Conservation (phyloP, 1,139 yeast genomes). For the Yamadazyma kanchanaburiensis region DNA sequence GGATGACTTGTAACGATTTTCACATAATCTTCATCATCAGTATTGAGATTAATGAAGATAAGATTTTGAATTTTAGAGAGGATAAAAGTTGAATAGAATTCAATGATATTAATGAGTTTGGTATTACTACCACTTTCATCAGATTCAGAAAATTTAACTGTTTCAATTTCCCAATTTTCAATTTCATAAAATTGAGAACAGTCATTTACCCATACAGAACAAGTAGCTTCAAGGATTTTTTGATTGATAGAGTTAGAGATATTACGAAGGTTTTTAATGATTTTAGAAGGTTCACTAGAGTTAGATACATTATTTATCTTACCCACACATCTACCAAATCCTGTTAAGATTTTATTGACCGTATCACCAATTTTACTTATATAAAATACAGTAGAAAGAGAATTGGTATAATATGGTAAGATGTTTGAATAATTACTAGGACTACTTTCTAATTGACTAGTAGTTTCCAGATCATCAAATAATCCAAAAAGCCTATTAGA, state of each 20-base stretch:
- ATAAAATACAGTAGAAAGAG: slow-evolving; percentile 39
- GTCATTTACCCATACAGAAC: slow-evolving; percentile 49
- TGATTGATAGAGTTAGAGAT: slow-evolving; percentile 35
- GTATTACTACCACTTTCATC: slow-evolving; percentile 25
- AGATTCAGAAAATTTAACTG: slow-evolving; percentile 6
- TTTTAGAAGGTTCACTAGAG: slow-evolving; percentile 35
- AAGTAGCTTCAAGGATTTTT: slow-evolving; percentile 39
- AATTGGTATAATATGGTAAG: slow-evolving; percentile 41
- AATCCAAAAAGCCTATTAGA: slow-evolving; percentile 24
- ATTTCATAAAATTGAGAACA: slow-evolving; percentile 45
- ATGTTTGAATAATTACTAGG: slow-evolving; percentile 37
- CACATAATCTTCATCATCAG: slow-evolving; percentile 14
- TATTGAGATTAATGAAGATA: slow-evolving; percentile 19
- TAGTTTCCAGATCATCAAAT: slow-evolving; percentile 26
- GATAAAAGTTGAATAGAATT: slow-evolving; percentile 35
- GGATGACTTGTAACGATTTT: slow-evolving; percentile 36
- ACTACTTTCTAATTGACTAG: slow-evolving; percentile 33
- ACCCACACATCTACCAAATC: slow-evolving; percentile 31
- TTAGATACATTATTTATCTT: slow-evolving; percentile 32
- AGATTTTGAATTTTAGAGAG: slow-evolving; percentile 27
- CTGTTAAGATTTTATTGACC: slow-evolving; percentile 29
- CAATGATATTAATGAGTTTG: slow-evolving; percentile 33
- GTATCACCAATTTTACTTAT: slow-evolving; percentile 29
- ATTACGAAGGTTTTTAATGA: slow-evolving; percentile 32
- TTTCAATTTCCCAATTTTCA: slow-evolving; percentile 39